Conservation (phyloP, 2,329 filamentous ascomycete genomes). For the Helicocarpus griseus region DNA sequence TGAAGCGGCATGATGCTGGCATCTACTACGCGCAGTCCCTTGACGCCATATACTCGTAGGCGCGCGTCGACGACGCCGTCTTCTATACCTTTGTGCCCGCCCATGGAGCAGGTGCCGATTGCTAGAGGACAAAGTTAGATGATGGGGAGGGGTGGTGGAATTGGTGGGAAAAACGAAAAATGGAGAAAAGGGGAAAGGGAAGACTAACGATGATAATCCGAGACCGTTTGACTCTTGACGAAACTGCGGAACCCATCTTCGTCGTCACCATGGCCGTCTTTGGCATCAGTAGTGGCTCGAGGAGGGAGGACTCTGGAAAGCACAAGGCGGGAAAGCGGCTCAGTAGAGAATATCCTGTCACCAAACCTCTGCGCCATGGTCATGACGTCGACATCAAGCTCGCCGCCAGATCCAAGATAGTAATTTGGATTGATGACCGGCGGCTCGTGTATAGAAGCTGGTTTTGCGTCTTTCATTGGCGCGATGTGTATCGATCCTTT, state of each 20-base stretch:
- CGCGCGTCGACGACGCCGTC: constrained; percentile 28
- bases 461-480: constrained; percentile 7
- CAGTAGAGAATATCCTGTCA: constrained; percentile 29
- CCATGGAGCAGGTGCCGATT: constrained; percentile 37
- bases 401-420: constrained; percentile 37
- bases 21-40: constrained; percentile 26
- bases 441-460: constrained; percentile 15
- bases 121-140: not conserved
- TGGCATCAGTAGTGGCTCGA: constrained; percentile 9
- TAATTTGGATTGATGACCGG: constrained; percentile 37
- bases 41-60: constrained; percentile 27
- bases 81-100: constrained; percentile 17
- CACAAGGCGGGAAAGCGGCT: constrained; percentile 32
- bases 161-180: too few species aligned
- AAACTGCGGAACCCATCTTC: too few species aligned
- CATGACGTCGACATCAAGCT: constrained; percentile 38
- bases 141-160: too few species aligned
- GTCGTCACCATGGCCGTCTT: constrained; percentile 6
- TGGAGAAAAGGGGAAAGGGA: too few species aligned
- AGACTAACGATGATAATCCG: constrained; percentile 30
- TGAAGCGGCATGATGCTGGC: too few species aligned
- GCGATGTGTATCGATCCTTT: constrained; percentile 40
- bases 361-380: constrained; percentile 32
- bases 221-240: constrained; percentile 27
- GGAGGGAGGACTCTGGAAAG: constrained; percentile 23